phyloP scores from a whole-genome alignment of 2,329 filamentous ascomycete genomes.

The Dothistroma pini region DNA sequence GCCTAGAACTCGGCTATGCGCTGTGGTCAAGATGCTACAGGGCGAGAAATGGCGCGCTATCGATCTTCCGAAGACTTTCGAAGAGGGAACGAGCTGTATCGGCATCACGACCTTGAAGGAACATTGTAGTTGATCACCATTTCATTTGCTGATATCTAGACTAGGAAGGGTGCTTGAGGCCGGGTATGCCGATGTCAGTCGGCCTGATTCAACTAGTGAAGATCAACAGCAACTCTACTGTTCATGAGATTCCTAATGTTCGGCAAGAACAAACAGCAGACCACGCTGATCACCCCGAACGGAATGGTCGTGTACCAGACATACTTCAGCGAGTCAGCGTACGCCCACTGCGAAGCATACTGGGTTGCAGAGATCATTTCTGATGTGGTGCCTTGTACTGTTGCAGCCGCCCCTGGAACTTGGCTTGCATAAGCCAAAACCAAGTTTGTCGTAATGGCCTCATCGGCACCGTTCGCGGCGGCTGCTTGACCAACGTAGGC shows the following conservation, averaged over 20 bases:
- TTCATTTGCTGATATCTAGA: too few species aligned
- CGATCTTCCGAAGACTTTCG: too few species aligned
- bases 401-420: slow-evolving; percentile 20
- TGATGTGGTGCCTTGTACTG: slow-evolving; percentile 13
- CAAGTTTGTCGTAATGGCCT: slow-evolving; percentile 10
- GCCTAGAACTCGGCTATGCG: too few species aligned
- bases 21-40: too few species aligned
- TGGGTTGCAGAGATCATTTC: slow-evolving; percentile 19
- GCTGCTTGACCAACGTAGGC: slow-evolving; percentile 46
- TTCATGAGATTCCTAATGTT: slow-evolving; percentile 25
- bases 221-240: slow-evolving; percentile 23
- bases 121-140: too few species aligned
- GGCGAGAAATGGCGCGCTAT: too few species aligned
- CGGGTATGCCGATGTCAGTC: too few species aligned
- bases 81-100: too few species aligned
- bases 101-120: too few species aligned
- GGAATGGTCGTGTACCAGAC: slow-evolving; percentile 26
- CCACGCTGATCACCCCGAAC: slow-evolving; percentile 22
- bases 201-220: slow-evolving; percentile 8
- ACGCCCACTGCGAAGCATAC: slow-evolving; percentile 22
- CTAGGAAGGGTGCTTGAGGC: too few species aligned
- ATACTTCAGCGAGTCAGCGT: slow-evolving; percentile 22
- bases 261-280: slow-evolving; percentile 24
- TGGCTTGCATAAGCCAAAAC: slow-evolving; percentile 19
- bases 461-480: slow-evolving; percentile 27